These are phyloP conservation scores for Scenedesmus sp. DNA, from an alignment of 163 green algal genomes.

Conservation along the genomic window DNA sequence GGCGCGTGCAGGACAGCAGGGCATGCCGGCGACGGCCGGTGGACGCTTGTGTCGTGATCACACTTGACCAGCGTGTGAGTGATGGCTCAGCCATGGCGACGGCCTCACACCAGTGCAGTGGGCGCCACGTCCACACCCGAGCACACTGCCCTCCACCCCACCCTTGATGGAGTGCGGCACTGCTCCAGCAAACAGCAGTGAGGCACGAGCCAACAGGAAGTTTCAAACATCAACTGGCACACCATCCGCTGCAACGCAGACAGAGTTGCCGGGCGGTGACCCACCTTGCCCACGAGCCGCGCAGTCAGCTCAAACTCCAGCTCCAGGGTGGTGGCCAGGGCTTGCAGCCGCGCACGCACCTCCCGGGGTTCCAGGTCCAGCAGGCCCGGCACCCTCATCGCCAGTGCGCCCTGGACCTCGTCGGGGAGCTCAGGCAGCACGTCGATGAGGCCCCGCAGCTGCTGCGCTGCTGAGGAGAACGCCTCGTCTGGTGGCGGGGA, in stretches of 20 bases:
- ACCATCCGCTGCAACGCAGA: not conserved
- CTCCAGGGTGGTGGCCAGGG: slow-evolving; percentile 37
- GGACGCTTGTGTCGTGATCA: no score
- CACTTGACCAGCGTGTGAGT: no score
- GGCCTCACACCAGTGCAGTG: no score
- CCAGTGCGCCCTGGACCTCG: slow-evolving; percentile 51
- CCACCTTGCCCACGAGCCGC: slow-evolving; percentile 47
- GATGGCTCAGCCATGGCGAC: no score
- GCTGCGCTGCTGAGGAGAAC: not conserved
- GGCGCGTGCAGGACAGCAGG: not conserved
- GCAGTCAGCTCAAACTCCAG: slow-evolving; percentile 39
- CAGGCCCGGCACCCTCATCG: slow-evolving; percentile 40
- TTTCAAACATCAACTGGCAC: no score
- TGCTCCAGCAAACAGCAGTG: no score
- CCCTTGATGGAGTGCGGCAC: no score
- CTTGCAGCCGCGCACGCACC: slow-evolving; percentile 51
- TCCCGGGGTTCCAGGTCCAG: slow-evolving; percentile 36
- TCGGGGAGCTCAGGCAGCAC: slow-evolving; percentile 50
- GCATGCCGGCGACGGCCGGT: no score
- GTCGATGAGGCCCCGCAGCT: slow-evolving; percentile 35
- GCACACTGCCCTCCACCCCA: no score
- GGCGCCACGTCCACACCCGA: no score
- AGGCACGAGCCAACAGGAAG: no score
- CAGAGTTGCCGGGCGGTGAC: not conserved
- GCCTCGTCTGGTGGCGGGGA: slow-evolving; percentile 26